These are phyloP conservation scores for Chaetoceros muelleri DNA, from an alignment of 108 stramenopile species.

Conservation along the genomic window DNA sequence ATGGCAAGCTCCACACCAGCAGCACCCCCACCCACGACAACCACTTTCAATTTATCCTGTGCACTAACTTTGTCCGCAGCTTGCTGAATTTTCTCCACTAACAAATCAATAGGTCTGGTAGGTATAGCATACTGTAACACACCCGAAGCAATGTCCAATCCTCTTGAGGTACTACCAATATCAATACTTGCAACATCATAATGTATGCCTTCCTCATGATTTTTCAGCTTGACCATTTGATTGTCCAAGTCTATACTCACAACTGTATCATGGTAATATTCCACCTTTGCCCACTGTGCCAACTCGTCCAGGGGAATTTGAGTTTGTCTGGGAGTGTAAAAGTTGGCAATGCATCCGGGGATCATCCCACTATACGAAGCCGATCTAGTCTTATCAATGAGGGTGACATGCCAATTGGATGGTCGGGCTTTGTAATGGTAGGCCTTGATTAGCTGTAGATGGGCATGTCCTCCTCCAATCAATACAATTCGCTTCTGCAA, in stretches of 20 bases:
- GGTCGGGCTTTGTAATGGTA: constrained; percentile 50
- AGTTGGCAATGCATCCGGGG: constrained; percentile 82
- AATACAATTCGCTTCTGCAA: constrained; percentile 76
- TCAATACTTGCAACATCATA: constrained; percentile 73
- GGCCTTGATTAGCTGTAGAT: constrained; percentile 90
- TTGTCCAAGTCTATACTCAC: constrained; percentile 51
- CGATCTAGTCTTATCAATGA: constrained; percentile 75
- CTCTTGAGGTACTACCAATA: constrained; percentile 75
- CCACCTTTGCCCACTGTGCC: constrained; percentile 55
- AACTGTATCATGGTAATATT: constrained; percentile 55
- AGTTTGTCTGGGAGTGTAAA: constrained; percentile 54
- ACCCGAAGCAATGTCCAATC: constrained; percentile 39
- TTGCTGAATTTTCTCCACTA: constrained; percentile 43
- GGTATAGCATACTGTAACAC: constrained; percentile 59
- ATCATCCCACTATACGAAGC: constrained; percentile 98
- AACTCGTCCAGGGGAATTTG: constrained; percentile 49
- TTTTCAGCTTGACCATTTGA: constrained; percentile 25
- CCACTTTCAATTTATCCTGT: constrained; percentile 22
- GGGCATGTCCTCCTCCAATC: constrained; percentile 96
- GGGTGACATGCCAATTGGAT: constrained; percentile 58
- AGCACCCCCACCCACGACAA: constrained; percentile 94
- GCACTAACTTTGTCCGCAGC: constrained; percentile 18
- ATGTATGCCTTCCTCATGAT: constrained; percentile 14
- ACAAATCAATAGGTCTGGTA: constrained; percentile 71
- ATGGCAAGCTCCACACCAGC: constrained; percentile 93